These are phyloP conservation scores for Styphnolobium japonicum DNA, from an alignment of 306 rosid species.

Conservation along the genomic window DNA sequence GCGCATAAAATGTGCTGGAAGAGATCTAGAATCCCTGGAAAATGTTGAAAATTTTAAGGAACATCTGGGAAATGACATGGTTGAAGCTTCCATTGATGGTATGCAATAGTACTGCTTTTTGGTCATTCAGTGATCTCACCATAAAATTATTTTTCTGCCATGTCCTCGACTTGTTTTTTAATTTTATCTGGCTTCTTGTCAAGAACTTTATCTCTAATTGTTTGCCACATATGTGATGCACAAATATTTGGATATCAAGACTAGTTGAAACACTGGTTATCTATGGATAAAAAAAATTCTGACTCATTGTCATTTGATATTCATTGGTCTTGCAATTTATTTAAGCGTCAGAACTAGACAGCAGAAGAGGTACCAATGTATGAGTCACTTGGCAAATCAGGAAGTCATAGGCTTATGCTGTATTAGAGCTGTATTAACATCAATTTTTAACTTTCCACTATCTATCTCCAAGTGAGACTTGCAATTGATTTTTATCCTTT, in stretches of 20 bases:
- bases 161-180: neutral
- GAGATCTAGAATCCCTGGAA: conserved; percentile 59
- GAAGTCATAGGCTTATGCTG: conserved; percentile 13
- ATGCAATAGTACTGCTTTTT: conserved; percentile 28
- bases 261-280: neutral
- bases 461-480: conserved; percentile 5
- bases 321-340: conserved; percentile 19
- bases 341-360: neutral
- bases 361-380: neutral
- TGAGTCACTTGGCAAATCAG: neutral
- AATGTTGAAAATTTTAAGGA: conserved; percentile 44
- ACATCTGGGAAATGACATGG: conserved; percentile 37
- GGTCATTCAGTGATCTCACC: conserved; percentile 10
- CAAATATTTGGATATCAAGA: neutral
- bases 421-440: conserved; percentile 14
- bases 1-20: conserved; percentile 58
- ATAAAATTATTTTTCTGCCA: neutral
- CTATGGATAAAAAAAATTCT: neutral
- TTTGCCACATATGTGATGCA: neutral
- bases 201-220: neutral
- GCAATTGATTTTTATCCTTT: conserved; percentile 14
- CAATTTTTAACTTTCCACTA: neutral
- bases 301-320: conserved; percentile 2
- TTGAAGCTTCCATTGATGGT: conserved; percentile 77
- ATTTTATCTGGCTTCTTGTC: neutral